Evolutionary conservation across 73 alveolate genomes (phyloP).

Genomic region (Effrenium voratum): DNA sequence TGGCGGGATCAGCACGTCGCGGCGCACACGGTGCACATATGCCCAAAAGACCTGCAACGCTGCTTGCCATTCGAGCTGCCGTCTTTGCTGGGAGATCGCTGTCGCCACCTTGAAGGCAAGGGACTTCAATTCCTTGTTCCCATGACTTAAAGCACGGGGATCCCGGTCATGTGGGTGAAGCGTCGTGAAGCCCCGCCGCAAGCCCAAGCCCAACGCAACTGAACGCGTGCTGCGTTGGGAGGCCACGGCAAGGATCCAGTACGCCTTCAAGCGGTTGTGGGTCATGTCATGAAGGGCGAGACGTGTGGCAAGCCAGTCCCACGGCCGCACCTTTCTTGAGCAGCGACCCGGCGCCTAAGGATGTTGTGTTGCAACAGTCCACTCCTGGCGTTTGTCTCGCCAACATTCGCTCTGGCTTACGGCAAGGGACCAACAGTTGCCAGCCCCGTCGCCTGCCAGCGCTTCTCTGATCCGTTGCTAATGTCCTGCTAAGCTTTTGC

Average conservation of each 20-base stretch:
- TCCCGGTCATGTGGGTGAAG: neutral
- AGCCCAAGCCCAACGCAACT: neutral
- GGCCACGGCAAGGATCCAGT: neutral
- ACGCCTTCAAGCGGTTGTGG: neutral
- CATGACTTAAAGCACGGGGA: no score
- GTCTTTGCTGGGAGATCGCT: constrained; percentile 53
- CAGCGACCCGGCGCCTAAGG: no score
- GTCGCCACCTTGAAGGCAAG: constrained; percentile 13
- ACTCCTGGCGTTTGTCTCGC: no score
- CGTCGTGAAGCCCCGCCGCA: neutral
- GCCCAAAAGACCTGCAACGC: neutral
- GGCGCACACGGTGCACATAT: neutral
- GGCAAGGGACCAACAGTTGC: no score
- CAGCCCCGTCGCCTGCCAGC: no score
- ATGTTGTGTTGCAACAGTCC: no score
- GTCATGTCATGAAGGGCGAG: neutral
- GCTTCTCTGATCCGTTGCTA: no score
- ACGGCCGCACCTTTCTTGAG: no score
- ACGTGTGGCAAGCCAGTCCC: neutral
- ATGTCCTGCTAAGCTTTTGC: no score
- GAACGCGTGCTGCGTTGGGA: neutral
- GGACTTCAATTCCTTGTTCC: neutral
- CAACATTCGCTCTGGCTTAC: no score
- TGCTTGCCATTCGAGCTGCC: constrained; percentile 51
- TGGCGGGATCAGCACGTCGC: constrained; percentile 40